Evolutionary conservation across 2,329 filamentous ascomycete genomes (phyloP).

Genomic region (Cladosporium sp.): DNA sequence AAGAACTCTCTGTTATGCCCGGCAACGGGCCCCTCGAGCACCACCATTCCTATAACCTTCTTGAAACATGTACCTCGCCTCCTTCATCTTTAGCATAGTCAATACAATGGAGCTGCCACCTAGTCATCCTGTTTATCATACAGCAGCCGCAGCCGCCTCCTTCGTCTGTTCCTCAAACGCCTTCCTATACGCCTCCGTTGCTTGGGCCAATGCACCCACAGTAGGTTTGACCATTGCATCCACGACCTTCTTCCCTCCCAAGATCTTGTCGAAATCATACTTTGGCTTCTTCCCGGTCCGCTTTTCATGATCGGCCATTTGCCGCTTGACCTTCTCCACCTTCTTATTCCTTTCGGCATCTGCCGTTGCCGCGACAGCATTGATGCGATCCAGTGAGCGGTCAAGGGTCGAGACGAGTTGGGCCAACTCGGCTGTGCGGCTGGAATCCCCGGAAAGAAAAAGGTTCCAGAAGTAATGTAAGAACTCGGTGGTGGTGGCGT

Average conservation of each 20-base stretch:
- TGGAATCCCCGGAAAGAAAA: conserved; percentile 79
- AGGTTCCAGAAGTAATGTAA: conserved; percentile 95
- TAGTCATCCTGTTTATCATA: not conserved
- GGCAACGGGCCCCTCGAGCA: not conserved
- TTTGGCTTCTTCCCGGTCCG: conserved; percentile 69
- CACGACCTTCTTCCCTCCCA: conserved; percentile 72
- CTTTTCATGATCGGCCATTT: conserved; percentile 66
- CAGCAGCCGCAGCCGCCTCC: conserved; percentile 6
- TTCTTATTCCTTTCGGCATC: conserved; percentile 66
- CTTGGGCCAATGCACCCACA: conserved; percentile 63
- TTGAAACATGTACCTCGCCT: not conserved
- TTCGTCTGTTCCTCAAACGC: conserved; percentile 44
- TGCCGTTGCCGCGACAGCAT: conserved; percentile 73
- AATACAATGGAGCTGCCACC: not conserved
- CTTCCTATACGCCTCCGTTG: conserved; percentile 64
- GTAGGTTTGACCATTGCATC: conserved; percentile 71
- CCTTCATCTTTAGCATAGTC: not conserved
- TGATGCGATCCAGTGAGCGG: conserved; percentile 71
- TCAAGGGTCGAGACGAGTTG: conserved; percentile 78
- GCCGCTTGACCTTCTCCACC: conserved; percentile 61
- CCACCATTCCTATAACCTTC: not conserved
- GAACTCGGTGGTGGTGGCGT: conserved; percentile 92
- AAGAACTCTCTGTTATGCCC: too few species aligned
- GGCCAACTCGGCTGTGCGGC: conserved; percentile 69
- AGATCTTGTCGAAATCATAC: conserved; percentile 58